phyloP scores from a whole-genome alignment of 2,329 filamentous ascomycete species.

The Aspergillus eucalypticola region DNA sequence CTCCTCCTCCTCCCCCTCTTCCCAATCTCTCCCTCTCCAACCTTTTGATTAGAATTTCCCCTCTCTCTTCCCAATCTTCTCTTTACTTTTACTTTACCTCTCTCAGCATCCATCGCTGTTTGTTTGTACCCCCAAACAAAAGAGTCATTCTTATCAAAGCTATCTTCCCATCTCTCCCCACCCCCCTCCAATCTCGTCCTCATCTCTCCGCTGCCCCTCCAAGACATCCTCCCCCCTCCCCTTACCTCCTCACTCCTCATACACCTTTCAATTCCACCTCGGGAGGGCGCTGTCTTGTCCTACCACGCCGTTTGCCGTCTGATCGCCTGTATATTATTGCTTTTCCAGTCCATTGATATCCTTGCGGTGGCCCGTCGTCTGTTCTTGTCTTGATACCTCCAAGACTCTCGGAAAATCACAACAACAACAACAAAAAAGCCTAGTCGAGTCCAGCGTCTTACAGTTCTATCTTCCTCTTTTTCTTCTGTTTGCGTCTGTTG shows the following conservation, averaged over 20 bases:
- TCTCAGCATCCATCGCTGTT: constrained; percentile 10
- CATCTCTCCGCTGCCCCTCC: constrained; percentile 18
- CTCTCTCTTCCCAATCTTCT: background rate
- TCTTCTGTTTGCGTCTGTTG: constrained; percentile 20
- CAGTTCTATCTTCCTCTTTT: constrained; percentile 16
- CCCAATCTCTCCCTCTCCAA: background rate
- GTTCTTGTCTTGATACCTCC: constrained; percentile 7
- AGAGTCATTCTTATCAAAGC: background rate
- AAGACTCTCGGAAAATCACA: background rate
- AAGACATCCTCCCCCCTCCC: constrained; percentile 9
- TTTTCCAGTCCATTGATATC: constrained; percentile 15
- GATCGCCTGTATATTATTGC: constrained; percentile 20
- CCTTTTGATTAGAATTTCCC: background rate
- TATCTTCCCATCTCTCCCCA: constrained; percentile 12
- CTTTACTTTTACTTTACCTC: constrained; percentile 9
- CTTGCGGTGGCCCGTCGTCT: constrained; percentile 10
- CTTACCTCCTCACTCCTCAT: constrained; percentile 15
- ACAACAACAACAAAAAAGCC: background rate
- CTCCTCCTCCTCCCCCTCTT: background rate
- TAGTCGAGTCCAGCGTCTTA: background rate
- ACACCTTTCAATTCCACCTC: constrained; percentile 18
- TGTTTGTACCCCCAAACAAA: constrained; percentile 14
- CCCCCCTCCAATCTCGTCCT: constrained; percentile 12
- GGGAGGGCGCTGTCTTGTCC: constrained; percentile 13
- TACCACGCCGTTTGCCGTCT: constrained; percentile 1